Evolutionary conservation across 768 basidiomycete genomes (phyloP), one percentile per base, ranked within the genome.

Genomic region (Phlebiopsis gigantea): DNA sequence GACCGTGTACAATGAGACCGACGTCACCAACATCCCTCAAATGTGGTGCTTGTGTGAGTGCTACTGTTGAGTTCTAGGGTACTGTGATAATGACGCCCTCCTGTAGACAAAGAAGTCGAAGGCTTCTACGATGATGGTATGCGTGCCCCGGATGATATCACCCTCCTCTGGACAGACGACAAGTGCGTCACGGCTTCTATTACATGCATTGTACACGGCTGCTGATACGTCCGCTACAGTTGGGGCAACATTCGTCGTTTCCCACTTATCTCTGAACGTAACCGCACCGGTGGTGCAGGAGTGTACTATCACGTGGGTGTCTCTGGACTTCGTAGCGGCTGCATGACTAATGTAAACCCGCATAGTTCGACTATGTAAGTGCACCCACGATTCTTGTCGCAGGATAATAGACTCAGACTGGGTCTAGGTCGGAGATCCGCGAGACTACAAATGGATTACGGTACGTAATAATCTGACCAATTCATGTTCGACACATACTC

Each of bases 361-460:
- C 24, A 19, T 50, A 82, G 76, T 63, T 78, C 55, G 81, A 81
- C 67, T 79, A 78, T 62, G 79, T 39, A 17, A 39, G 34, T 39
- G 2, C 17, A 39, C 17, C 3, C 3, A 10, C 78, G 65, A 31
- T 67, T 56, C 15, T 25, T 8, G 25, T 52, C 31, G 53, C n/a
- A 45, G 25, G 9, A 43, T 46, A 15, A 17, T 65, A 17, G 2
- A 39, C 17, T 39, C 12, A 39, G 17, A 84, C 73, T 84, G 12
- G 34, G 12, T 39, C 8, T 17, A 39, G 34, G 34, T 89, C 41
- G 87, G 85, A 14, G 75, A 75, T 56, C 82, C 84, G 0, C 70
- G 81, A 46, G 79, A 85, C 68, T 90, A 84, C 73, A 88, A 88
- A 65, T 88, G 85, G 85, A 83, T 87, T 49, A 77, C 77, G 21